Conservation (phyloP, 345 rosid species). For the Syzygium aromaticum region DNA sequence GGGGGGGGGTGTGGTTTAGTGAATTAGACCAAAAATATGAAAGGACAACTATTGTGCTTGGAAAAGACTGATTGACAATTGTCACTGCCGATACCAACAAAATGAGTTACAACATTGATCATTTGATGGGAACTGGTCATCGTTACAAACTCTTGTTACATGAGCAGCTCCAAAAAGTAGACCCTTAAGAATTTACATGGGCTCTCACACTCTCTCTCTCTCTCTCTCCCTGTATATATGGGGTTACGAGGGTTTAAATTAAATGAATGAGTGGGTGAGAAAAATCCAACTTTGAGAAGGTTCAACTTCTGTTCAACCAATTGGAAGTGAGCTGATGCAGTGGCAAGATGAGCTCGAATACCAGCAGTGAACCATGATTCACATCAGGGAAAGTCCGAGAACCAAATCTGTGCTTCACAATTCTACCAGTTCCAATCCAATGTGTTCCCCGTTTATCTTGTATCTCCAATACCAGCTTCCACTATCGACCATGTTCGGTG, state of each 20-base stretch:
- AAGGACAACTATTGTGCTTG: not conserved
- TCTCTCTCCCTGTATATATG: not conserved
- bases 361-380: conserved; percentile 44
- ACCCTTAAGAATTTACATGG: not conserved
- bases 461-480: conserved; percentile 96
- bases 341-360: not conserved
- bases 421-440: conserved; percentile 50
- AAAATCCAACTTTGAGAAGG: conserved; percentile 8
- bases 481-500: conserved; percentile 34
- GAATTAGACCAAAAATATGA: not conserved
- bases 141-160: not conserved
- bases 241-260: not conserved
- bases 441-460: conserved; percentile 44
- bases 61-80: not conserved
- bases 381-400: conserved; percentile 10
- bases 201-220: not conserved
- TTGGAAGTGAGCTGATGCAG: not conserved
- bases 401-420: conserved; percentile 7
- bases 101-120: not conserved
- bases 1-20: no score
- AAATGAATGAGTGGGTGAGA: not conserved
- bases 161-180: not conserved
- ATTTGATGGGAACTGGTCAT: not conserved
- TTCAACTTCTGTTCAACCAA: conserved; percentile 58
- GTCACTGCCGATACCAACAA: not conserved